Conservation (phyloP, 2,329 filamentous ascomycete genomes). For the Fusarium sarcochroum region DNA sequence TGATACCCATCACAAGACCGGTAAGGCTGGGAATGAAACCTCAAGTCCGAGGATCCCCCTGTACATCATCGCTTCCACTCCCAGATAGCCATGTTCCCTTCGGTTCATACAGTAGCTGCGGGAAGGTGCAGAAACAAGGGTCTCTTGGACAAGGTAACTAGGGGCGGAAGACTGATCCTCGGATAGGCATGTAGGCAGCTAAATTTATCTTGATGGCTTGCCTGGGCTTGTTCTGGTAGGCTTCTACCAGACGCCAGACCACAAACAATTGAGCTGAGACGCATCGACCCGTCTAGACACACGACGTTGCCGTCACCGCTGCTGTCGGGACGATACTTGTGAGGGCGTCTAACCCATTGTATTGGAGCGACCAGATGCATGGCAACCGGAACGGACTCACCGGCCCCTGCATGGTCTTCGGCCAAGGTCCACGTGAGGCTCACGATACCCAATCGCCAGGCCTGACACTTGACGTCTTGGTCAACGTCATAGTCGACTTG, state of each 20-base stretch:
- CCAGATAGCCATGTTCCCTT: not conserved
- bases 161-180: not conserved
- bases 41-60: not conserved
- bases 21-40: constrained; percentile 24
- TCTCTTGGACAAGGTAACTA: not conserved
- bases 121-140: constrained; percentile 19
- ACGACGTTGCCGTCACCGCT: constrained; percentile 15
- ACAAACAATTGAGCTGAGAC: constrained; percentile 8
- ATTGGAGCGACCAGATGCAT: constrained; percentile 13
- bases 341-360: constrained; percentile 6
- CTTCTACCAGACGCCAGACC: constrained; percentile 5
- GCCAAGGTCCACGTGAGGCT: constrained; percentile 27
- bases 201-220: constrained; percentile 33
- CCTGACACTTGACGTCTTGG: not conserved
- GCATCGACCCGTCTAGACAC: constrained; percentile 16
- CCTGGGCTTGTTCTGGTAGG: constrained; percentile 2
- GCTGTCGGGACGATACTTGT: not conserved
- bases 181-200: constrained; percentile 8
- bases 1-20: not conserved
- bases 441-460: constrained; percentile 6
- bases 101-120: constrained; percentile 1
- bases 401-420: constrained; percentile 21
- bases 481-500: constrained; percentile 12
- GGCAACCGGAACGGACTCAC: constrained; percentile 13
- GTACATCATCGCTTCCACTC: not conserved